phyloP scores from a whole-genome alignment of 192 early-diverging fungal species.

The Backusella liffmaniae region DNA sequence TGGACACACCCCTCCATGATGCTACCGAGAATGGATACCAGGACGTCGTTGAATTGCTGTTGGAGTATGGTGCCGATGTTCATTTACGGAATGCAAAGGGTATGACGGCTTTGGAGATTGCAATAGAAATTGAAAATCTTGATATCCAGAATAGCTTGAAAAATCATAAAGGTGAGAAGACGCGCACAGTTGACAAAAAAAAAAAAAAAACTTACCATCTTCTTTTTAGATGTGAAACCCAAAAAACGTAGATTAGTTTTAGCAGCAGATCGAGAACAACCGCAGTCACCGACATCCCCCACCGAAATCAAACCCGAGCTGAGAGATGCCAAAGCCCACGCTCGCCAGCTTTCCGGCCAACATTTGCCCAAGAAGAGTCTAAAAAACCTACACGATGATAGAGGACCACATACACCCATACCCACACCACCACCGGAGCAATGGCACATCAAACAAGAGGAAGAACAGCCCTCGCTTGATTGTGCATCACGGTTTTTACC shows the following conservation, averaged over 20 bases:
- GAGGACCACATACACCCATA: constrained; percentile 11
- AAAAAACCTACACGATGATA: not conserved
- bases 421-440: constrained; percentile 24
- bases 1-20: constrained; percentile 70
- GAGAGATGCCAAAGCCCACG: constrained; percentile 16
- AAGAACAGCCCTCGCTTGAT: constrained; percentile 7
- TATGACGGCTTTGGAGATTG: constrained; percentile 52
- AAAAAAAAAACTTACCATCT: not conserved
- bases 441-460: constrained; percentile 38
- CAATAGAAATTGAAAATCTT: constrained; percentile 39
- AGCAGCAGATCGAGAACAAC: constrained; percentile 21
- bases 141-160: constrained; percentile 19
- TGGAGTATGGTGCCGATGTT: constrained; percentile 48
- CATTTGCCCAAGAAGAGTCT: constrained; percentile 23
- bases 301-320: not conserved
- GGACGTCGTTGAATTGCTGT: constrained; percentile 41
- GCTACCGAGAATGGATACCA: constrained; percentile 54
- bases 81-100: constrained; percentile 57
- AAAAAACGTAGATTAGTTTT: constrained; percentile 31
- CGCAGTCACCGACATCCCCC: constrained; percentile 4
- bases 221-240: constrained; percentile 4
- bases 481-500: constrained; percentile 52
- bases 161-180: constrained; percentile 1
- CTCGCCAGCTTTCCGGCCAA: constrained; percentile 11
- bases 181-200: not conserved